phyloP scores from a whole-genome alignment of 2,329 filamentous ascomycete species.

The Bipolaris sorokiniana region DNA sequence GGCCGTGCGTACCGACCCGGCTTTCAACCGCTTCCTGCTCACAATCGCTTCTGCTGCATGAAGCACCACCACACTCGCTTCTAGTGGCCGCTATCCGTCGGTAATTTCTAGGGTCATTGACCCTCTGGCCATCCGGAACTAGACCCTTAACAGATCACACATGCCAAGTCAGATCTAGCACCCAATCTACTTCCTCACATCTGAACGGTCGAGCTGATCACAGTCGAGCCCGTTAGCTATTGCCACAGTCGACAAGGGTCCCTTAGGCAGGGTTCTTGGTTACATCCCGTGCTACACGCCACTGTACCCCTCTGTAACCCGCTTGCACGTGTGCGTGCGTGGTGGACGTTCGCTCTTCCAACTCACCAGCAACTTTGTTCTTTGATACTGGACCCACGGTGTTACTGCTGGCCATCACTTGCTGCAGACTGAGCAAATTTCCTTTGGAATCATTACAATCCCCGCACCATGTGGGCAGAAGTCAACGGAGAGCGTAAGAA shows the following conservation, averaged over 20 bases:
- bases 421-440: conserved; percentile 42
- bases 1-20: conserved; percentile 12
- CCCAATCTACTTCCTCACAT: conserved; percentile 20
- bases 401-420: conserved; percentile 19
- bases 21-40: conserved; percentile 14
- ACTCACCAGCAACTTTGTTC: conserved; percentile 26
- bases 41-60: conserved; percentile 22
- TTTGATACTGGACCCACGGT: conserved; percentile 27
- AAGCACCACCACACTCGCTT: conserved; percentile 20
- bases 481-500: conserved; percentile 76
- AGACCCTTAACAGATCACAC: conserved; percentile 31
- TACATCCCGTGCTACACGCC: conserved; percentile 27
- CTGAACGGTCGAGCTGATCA: conserved; percentile 17
- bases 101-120: conserved; percentile 25
- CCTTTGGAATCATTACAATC: conserved; percentile 30
- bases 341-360: conserved; percentile 22
- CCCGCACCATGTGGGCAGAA: conserved; percentile 60
- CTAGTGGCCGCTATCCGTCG: conserved; percentile 26
- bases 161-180: conserved; percentile 24
- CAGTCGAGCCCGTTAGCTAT: conserved; percentile 31
- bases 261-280: conserved; percentile 21
- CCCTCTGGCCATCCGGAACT: conserved; percentile 29
- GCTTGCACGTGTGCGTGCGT: conserved; percentile 41
- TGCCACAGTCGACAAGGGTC: conserved; percentile 30
- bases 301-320: conserved; percentile 34